Evolutionary conservation across 2,329 filamentous ascomycete species (phyloP).

Genomic region (Hymenoscyphus linearis): DNA sequence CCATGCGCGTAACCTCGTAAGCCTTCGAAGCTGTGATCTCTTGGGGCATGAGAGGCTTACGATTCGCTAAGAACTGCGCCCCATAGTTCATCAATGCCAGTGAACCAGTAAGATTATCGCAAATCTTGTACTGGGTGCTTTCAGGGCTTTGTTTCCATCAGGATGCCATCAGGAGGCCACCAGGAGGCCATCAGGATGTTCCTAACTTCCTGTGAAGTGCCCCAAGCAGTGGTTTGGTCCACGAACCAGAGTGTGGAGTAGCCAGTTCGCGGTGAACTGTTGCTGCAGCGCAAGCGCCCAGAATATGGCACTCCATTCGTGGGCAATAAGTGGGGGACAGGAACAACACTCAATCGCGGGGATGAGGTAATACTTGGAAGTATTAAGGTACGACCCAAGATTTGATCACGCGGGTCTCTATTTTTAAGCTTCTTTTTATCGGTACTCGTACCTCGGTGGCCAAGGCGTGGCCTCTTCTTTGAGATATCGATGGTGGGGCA

Average conservation of each 20-base stretch:
- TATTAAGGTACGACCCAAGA: neutral
- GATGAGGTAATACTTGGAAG: neutral
- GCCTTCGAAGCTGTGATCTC: neutral
- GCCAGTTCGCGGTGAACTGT: neutral
- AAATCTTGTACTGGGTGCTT: neutral
- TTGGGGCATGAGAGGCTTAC: slow-evolving; percentile 2
- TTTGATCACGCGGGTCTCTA: neutral
- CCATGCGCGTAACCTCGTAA: too few species aligned
- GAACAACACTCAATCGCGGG: neutral
- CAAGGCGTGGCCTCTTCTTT: neutral
- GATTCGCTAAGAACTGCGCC: slow-evolving; percentile 24
- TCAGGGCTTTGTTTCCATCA: neutral
- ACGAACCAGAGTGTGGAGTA: neutral
- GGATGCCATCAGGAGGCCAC: too few species aligned
- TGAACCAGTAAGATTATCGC: neutral
- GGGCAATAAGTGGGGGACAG: neutral
- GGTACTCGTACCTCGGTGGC: neutral
- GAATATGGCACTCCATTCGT: neutral
- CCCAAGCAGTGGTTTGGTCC: neutral
- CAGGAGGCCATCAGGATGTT: too few species aligned
- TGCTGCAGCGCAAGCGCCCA: neutral
- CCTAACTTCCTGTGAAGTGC: neutral
- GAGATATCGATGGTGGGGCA: too few species aligned
- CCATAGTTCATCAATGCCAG: slow-evolving; percentile 8
- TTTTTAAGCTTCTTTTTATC: neutral